phyloP scores from a whole-genome alignment of 2,329 filamentous ascomycete species.

The Coleophoma eucalyptorum region DNA sequence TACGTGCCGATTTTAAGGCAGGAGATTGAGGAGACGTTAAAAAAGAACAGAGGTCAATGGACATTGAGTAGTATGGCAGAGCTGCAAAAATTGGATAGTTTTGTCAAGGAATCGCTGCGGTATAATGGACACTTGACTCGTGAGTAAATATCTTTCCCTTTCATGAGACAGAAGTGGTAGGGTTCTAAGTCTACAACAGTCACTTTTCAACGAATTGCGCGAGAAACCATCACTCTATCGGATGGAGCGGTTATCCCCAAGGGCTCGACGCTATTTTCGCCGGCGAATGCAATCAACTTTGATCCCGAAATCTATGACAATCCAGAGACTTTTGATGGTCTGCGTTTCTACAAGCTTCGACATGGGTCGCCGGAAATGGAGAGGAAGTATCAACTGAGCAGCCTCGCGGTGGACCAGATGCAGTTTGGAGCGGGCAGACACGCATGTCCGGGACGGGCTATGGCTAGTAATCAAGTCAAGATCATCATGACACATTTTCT shows the following conservation, averaged over 20 bases:
- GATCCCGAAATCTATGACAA: background rate
- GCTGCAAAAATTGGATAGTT: slow-evolving; percentile 13
- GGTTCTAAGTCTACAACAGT: no score
- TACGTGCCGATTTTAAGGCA: slow-evolving; percentile 7
- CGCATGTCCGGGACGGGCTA: background rate
- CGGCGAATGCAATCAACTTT: background rate
- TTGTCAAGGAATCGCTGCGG: slow-evolving; percentile 9
- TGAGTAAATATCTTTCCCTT: background rate
- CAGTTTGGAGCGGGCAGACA: background rate
- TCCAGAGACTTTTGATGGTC: background rate
- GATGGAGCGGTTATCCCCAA: background rate
- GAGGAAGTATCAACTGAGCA: background rate
- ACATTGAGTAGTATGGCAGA: slow-evolving; percentile 8
- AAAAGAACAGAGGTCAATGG: slow-evolving; percentile 6
- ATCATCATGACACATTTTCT: background rate
- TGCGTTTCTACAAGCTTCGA: background rate
- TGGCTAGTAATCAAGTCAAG: background rate
- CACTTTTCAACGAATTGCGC: background rate
- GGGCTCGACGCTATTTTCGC: background rate
- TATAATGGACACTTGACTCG: background rate
- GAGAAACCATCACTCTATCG: background rate
- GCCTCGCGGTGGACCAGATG: background rate
- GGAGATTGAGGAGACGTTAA: slow-evolving; percentile 7
- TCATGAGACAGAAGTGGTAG: no score
- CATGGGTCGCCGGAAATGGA: background rate